Conservation (phyloP, 345 rosid genomes). For the Arabidopsis arenosa region DNA sequence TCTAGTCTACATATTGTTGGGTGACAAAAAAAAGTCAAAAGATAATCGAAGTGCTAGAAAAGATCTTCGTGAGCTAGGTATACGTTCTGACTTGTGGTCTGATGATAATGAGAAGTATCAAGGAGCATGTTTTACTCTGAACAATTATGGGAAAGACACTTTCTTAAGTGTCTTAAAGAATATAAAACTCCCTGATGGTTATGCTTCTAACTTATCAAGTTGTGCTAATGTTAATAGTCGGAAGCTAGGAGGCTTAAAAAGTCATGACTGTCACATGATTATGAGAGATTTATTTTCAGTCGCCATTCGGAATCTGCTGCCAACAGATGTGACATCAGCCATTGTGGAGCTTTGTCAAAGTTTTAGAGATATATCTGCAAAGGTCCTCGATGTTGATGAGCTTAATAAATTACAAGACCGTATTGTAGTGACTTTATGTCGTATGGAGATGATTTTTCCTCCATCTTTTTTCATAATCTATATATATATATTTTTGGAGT, state of each 20-base stretch:
- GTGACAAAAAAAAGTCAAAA: background rate
- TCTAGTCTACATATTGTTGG: background rate
- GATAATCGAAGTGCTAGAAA: background rate
- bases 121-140: background rate
- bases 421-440: too few relatives aligned
- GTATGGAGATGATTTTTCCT: too few relatives aligned
- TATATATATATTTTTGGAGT: too few relatives aligned
- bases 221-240: background rate
- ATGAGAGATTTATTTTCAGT: slow-evolving; percentile 3
- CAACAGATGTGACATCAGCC: background rate
- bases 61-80: too few relatives aligned
- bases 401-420: too few relatives aligned
- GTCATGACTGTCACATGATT: background rate
- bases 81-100: too few relatives aligned
- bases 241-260: background rate
- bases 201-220: background rate
- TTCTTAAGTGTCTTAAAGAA: background rate
- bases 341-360: background rate
- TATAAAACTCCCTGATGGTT: background rate
- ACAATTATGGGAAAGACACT: background rate
- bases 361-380: too few relatives aligned
- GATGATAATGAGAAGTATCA: too few relatives aligned
- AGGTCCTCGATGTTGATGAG: too few relatives aligned
- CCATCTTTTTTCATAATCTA: too few relatives aligned
- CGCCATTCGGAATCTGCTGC: background rate